phyloP scores from a whole-genome alignment of 2,329 filamentous ascomycete genomes.

The Beauveria caledonica region DNA sequence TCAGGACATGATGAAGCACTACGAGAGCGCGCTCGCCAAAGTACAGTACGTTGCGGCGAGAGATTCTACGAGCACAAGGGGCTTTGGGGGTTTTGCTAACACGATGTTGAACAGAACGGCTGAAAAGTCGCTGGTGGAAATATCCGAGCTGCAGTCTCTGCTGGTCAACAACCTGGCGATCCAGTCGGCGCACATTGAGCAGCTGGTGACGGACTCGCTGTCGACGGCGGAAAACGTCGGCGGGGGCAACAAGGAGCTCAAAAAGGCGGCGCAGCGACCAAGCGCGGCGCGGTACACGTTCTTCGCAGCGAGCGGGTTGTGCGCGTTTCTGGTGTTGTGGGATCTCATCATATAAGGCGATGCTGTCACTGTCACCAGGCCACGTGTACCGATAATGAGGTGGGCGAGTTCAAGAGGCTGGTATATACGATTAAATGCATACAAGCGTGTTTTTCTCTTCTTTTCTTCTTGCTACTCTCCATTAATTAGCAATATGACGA shows the following conservation, averaged over 20 bases:
- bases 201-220: conserved; percentile 76
- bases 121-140: conserved; percentile 85
- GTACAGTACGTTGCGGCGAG: conserved; percentile 59
- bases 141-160: conserved; percentile 83
- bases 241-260: conserved; percentile 83
- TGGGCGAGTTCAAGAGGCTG: not conserved
- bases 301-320: conserved; percentile 69
- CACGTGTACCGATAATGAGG: not conserved
- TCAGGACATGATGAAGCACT: conserved; percentile 84
- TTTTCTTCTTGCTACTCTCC: not conserved
- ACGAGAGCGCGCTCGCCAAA: conserved; percentile 89
- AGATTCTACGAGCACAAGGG: not conserved
- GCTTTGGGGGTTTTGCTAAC: not conserved
- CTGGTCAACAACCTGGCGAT: conserved; percentile 78
- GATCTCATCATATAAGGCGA: conserved; percentile 53
- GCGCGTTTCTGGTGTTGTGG: conserved; percentile 67
- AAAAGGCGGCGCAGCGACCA: conserved; percentile 64
- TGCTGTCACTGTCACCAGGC: not conserved
- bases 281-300: conserved; percentile 73
- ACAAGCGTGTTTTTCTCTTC: not conserved
- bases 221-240: conserved; percentile 80
- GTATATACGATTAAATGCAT: conserved; percentile 4
- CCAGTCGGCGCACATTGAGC: conserved; percentile 83
- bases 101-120: conserved; percentile 52
- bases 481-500: too few relatives aligned